A percentile compares a stretch with the other conserved stretches of the same genome.
Evolutionary conservation across 2,329 filamentous ascomycete species (phyloP).

Genomic region (Lojkania enalia): DNA sequence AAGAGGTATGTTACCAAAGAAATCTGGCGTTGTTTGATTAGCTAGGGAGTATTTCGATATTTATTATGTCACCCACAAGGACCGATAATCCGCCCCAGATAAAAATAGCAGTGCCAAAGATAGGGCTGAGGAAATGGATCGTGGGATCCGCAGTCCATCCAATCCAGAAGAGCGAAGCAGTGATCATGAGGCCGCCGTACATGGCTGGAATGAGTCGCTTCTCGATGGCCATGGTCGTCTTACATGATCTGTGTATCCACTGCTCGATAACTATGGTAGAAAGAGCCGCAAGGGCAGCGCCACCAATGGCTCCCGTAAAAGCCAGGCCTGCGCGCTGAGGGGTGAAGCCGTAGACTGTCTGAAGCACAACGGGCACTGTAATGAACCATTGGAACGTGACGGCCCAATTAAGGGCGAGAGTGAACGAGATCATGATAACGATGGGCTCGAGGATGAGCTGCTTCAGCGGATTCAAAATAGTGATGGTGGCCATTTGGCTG

Average conservation of each 20-base stretch:
- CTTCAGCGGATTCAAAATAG: conserved; percentile 34
- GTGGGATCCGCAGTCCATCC: conserved; percentile 37
- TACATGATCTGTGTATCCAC: conserved; percentile 19
- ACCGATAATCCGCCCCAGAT: conserved; percentile 38
- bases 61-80: conserved; percentile 16
- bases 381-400: conserved; percentile 38
- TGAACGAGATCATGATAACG: conserved; percentile 30
- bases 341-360: conserved; percentile 33
- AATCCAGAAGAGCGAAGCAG: conserved; percentile 41
- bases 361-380: conserved; percentile 33
- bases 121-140: conserved; percentile 30
- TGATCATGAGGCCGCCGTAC: conserved; percentile 36
- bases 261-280: conserved; percentile 34
- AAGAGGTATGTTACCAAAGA: conserved; percentile 43
- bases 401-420: conserved; percentile 32
- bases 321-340: conserved; percentile 35
- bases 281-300: conserved; percentile 30
- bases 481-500: conserved; percentile 29
- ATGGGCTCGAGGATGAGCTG: conserved; percentile 44
- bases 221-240: conserved; percentile 27
- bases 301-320: conserved; percentile 39
- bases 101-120: conserved; percentile 38
- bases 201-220: conserved; percentile 41
- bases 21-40: conserved; percentile 23
- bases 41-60: background rate